Conservation (phyloP, 1,139 yeast genomes). For the Hyphopichia pseudoburtonii region DNA sequence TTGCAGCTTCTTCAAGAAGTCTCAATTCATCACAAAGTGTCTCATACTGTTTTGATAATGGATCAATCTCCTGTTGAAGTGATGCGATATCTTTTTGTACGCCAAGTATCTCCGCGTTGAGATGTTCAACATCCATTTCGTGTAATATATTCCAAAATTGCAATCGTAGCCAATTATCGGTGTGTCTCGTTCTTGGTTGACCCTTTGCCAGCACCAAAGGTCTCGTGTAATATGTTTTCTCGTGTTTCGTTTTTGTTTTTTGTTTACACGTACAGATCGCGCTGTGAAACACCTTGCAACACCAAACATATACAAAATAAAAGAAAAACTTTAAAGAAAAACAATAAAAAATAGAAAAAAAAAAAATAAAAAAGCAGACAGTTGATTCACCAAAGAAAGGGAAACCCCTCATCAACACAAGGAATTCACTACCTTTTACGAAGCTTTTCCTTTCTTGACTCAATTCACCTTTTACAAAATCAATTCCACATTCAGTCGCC, state of each 20-base stretch:
- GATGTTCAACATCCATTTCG: conserved; percentile 1
- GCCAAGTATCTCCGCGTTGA: conserved; percentile 1
- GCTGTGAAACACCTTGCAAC: too few species aligned
- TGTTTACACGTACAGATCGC: too few species aligned
- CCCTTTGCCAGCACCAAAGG: too few species aligned
- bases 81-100: conserved; percentile 4
- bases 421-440: too few species aligned
- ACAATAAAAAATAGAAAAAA: conserved; percentile 8
- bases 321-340: neutral
- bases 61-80: conserved; percentile 4
- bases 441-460: neutral
- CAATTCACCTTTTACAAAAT: too few species aligned
- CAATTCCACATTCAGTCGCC: too few species aligned
- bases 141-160: too few species aligned
- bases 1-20: conserved; percentile 5
- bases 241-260: neutral
- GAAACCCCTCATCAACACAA: too few species aligned
- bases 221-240: too few species aligned
- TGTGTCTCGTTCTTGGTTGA: too few species aligned
- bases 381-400: too few species aligned
- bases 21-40: conserved; percentile 4
- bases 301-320: neutral
- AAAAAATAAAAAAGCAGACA: neutral
- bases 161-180: too few species aligned
- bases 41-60: neutral